Evolutionary conservation across 1,139 yeast species (phyloP).

Genomic region (Zygotorulaspora mrakii): DNA sequence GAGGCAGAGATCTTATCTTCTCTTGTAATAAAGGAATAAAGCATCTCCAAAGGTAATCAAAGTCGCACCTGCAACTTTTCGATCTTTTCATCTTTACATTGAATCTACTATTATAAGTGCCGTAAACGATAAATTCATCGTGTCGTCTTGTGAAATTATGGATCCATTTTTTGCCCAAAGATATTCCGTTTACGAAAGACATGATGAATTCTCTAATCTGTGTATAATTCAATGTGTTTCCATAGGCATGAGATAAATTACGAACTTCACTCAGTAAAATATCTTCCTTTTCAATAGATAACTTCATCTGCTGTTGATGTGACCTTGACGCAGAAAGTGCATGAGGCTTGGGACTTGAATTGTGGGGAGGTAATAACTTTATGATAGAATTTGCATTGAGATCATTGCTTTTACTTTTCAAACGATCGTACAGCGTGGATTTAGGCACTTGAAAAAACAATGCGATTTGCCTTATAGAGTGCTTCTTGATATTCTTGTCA

Average conservation of each 20-base stretch:
- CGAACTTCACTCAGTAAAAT: constrained; percentile 18
- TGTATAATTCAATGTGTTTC: constrained; percentile 23
- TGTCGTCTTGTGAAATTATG: constrained; percentile 26
- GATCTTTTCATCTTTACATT: constrained; percentile 20
- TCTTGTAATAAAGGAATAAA: constrained; percentile 20
- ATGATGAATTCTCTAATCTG: constrained; percentile 23
- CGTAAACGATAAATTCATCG: constrained; percentile 23
- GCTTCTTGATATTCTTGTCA: constrained; percentile 19
- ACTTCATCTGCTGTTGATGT: constrained; percentile 27
- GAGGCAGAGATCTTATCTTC: constrained; percentile 11
- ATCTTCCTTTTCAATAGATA: constrained; percentile 23
- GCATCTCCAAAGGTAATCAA: constrained; percentile 22
- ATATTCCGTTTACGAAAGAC: constrained; percentile 15
- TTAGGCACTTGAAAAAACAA: constrained; percentile 28
- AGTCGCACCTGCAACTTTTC: constrained; percentile 22
- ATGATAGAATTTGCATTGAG: neutral
- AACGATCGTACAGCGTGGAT: constrained; percentile 28
- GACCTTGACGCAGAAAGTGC: constrained; percentile 16
- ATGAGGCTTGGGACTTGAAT: constrained; percentile 5
- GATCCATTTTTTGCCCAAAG: constrained; percentile 28
- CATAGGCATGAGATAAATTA: constrained; percentile 19
- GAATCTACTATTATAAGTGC: constrained; percentile 13
- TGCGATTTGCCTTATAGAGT: constrained; percentile 28
- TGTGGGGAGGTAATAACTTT: neutral
- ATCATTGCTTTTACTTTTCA: constrained; percentile 15